phyloP scores from a whole-genome alignment of 1,139 yeast species.

The Sugiyamaella neomexicana region DNA sequence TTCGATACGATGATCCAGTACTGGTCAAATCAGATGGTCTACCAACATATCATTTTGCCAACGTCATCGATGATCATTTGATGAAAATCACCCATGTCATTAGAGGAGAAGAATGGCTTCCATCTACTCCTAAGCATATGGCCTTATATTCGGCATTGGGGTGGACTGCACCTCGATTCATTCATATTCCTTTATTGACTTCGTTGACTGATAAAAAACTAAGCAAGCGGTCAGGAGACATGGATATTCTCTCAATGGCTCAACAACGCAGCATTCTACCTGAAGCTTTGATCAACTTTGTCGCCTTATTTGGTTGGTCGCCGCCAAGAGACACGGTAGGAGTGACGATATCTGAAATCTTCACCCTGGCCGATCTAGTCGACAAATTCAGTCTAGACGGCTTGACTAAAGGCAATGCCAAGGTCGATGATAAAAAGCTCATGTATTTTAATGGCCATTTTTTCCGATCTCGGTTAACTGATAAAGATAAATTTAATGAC shows the following conservation, averaged over 20 bases:
- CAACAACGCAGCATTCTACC: constrained; percentile 65
- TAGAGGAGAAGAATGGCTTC: constrained; percentile 97
- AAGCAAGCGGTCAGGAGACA: constrained; percentile 83
- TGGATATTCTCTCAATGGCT: constrained; percentile 61
- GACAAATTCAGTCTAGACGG: constrained; percentile 56
- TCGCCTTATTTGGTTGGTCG: constrained; percentile 93
- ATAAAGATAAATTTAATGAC: constrained; percentile 23
- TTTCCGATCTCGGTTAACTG: constrained; percentile 35
- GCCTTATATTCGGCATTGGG: constrained; percentile 85
- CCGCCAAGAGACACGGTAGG: constrained; percentile 57
- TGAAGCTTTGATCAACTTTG: constrained; percentile 83
- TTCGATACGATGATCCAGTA: constrained; percentile 86
- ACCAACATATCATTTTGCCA: constrained; percentile 97
- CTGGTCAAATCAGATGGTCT: constrained; percentile 85
- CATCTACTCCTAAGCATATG: constrained; percentile 92
- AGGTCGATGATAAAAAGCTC: constrained; percentile 77
- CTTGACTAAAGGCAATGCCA: constrained; percentile 89
- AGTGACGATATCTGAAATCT: constrained; percentile 58
- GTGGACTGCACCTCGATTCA: constrained; percentile 77
- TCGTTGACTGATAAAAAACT: constrained; percentile 72
- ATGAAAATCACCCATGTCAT: constrained; percentile 93
- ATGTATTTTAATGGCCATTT: constrained; percentile 73
- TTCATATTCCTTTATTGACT: constrained; percentile 89
- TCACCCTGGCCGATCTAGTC: constrained; percentile 55
- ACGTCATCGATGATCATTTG: constrained; percentile 89